Evolutionary conservation across 2,329 filamentous ascomycete species (phyloP).

Genomic region (Sphaerulina vaccinii): DNA sequence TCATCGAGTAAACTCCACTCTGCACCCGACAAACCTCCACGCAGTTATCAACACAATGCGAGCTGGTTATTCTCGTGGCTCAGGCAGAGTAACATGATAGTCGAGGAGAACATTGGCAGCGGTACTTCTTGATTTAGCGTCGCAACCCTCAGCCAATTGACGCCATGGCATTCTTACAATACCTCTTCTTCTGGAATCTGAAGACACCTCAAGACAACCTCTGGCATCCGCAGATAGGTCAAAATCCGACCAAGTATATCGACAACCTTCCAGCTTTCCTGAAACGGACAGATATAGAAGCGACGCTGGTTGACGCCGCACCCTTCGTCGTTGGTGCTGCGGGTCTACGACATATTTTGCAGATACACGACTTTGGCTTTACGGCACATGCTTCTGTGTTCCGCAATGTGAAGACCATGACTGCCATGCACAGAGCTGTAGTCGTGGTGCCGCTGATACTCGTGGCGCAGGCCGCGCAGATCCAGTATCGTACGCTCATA

Average conservation of each 20-base stretch:
- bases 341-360: constrained; percentile 29
- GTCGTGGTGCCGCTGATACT: constrained; percentile 28
- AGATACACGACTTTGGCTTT: constrained; percentile 32
- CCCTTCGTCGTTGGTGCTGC: constrained; percentile 33
- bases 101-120: no score
- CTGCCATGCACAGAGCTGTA: constrained; percentile 30
- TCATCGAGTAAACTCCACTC: no score
- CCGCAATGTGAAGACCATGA: constrained; percentile 32
- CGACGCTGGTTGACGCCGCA: constrained; percentile 32
- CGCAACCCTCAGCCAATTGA: no score
- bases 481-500: constrained; percentile 33
- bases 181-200: constrained; percentile 35
- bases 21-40: no score
- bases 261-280: constrained; percentile 27
- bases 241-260: constrained; percentile 22
- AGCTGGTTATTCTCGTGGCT: no score
- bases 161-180: constrained; percentile 20
- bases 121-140: no score
- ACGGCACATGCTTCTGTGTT: constrained; percentile 32
- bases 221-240: constrained; percentile 33
- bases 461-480: constrained; percentile 27
- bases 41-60: no score
- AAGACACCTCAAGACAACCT: constrained; percentile 32
- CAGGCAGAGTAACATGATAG: no score
- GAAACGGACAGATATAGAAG: constrained; percentile 31